Base-by-base conservation (phyloP, 164 flowering plant species). In the Cinnamomum micranthum region DNA sequence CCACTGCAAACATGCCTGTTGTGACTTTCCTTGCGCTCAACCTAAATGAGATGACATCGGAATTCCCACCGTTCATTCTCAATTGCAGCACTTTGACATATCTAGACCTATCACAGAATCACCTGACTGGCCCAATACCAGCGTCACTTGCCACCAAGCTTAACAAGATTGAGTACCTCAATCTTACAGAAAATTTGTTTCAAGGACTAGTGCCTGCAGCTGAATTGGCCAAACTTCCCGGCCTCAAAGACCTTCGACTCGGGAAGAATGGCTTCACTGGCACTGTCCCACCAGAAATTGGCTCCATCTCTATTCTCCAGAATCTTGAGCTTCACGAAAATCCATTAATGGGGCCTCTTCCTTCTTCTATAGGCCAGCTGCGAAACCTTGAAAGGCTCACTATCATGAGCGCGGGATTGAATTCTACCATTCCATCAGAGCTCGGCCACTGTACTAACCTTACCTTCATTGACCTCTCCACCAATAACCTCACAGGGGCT, bases 301-400 rank as follows among this genome's bases (percentile, higher is more conserved):
- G 87, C 66, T 47, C 66, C 35, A 23, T 84, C 28, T 66, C 75
- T 0, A 41, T 71, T 41, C 85, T 87, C 60, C 72, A 55, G 25
- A 1, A 24, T 19, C 79, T 87, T 27, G 86, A 81, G 25, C 68
- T 87, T 41, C 25, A 60, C 35, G 65, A 77, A 6, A 87, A 84
- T 75, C 52, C 71, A 59, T 63, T 87, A 47, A 10, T 33, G 23
- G 88, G 90, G 31, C 62, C 27, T 1, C 76, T 87, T 28, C 91
- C 89, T 68, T 33, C 82, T 74, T 81, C 85, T 2, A 0, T 87
- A 33, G 86, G 87, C 62, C 79, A 79, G 24, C 83, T 86, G 80
- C 60, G 20, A 50, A 77, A 64, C 76, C 81, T 81, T 22, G 73
- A 71, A 20, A 58, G 10, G 19, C 59, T 81, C 19, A 65, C 69